phyloP scores from a whole-genome alignment of 1,139 yeast genomes.

The Blastobotrys ciferrii region DNA sequence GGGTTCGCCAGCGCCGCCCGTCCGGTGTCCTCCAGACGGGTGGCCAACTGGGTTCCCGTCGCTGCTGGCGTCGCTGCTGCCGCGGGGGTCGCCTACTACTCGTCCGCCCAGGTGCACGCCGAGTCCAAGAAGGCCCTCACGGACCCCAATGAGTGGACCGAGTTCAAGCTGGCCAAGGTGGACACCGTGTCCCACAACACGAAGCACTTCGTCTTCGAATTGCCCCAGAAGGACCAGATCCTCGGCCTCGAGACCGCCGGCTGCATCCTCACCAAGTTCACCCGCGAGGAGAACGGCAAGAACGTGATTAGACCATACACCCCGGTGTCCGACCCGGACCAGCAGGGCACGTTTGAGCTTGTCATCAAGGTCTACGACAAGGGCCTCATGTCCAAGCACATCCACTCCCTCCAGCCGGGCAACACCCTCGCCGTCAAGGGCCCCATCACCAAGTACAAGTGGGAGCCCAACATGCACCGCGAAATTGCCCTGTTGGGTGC shows the following conservation, averaged over 20 bases:
- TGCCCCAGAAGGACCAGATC: slow-evolving; percentile 63
- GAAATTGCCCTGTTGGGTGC: slow-evolving; percentile 87
- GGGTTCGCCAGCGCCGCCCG: slow-evolving; percentile 7
- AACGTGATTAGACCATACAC: slow-evolving; percentile 96
- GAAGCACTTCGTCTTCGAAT: slow-evolving; percentile 67
- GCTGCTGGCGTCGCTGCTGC: slow-evolving; percentile 31
- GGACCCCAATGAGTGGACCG: slow-evolving; percentile 71
- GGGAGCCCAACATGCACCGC: slow-evolving; percentile 83
- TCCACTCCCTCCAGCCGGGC: slow-evolving; percentile 66
- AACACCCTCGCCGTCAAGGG: slow-evolving; percentile 93
- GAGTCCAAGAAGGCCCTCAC: slow-evolving; percentile 47
- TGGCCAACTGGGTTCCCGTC: slow-evolving; percentile 17
- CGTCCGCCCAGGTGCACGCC: slow-evolving; percentile 27
- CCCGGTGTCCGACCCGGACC: slow-evolving; percentile 71
- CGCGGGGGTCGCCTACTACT: slow-evolving; percentile 31
- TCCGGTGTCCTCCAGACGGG: neutral
- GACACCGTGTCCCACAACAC: slow-evolving; percentile 54
- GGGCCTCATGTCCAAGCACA: slow-evolving; percentile 82
- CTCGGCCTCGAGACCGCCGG: slow-evolving; percentile 85
- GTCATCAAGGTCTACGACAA: slow-evolving; percentile 78
- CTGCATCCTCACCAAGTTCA: slow-evolving; percentile 70
- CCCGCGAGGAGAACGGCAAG: slow-evolving; percentile 76
- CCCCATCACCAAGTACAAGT: slow-evolving; percentile 88
- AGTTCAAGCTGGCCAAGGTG: slow-evolving; percentile 63
- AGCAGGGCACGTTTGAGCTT: slow-evolving; percentile 73